phyloP scores from a whole-genome alignment of 2,329 filamentous ascomycete genomes.

The Pseudogymnoascus sp. region DNA sequence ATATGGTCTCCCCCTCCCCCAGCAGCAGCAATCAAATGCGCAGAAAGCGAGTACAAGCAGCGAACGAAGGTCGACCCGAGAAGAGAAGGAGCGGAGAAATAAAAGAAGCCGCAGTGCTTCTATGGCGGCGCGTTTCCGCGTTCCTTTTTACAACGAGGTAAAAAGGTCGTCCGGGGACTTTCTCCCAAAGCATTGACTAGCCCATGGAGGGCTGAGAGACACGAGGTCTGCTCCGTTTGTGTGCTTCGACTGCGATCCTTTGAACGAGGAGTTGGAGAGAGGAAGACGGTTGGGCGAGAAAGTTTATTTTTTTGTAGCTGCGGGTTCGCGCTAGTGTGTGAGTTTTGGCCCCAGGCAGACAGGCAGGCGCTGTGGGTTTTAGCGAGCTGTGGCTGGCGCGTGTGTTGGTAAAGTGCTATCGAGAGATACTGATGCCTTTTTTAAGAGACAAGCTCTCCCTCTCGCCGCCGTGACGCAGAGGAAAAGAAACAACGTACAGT shows the following conservation, averaged over 20 bases:
- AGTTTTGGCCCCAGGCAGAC: conserved; percentile 1
- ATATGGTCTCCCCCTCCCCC: conserved; percentile 38
- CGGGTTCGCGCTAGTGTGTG: background rate
- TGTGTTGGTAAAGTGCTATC: conserved; percentile 3
- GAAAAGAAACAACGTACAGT: background rate
- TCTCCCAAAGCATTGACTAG: conserved; percentile 82
- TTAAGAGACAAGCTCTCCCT: background rate
- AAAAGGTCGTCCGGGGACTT: conserved; percentile 96
- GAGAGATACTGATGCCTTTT: background rate
- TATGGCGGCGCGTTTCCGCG: conserved; percentile 99
- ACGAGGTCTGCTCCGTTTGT: conserved; percentile 63
- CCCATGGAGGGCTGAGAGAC: conserved; percentile 30
- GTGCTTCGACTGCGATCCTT: conserved; percentile 99
- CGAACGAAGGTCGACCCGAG: conserved; percentile 25
- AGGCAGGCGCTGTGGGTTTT: background rate
- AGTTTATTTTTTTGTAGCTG: conserved; percentile 8
- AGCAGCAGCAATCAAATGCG: conserved; percentile 24
- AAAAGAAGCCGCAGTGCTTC: conserved; percentile 90
- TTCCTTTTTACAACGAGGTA: conserved; percentile 35
- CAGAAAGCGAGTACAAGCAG: conserved; percentile 27
- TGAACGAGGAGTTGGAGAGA: conserved; percentile 73
- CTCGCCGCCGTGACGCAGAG: background rate
- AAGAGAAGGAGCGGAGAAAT: conserved; percentile 46
- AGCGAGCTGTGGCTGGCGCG: background rate
- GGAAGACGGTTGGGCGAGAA: conserved; percentile 24